These are phyloP conservation scores for Sextonia rubra DNA, from an alignment of 164 flowering plant genomes.

Conservation along the genomic window DNA sequence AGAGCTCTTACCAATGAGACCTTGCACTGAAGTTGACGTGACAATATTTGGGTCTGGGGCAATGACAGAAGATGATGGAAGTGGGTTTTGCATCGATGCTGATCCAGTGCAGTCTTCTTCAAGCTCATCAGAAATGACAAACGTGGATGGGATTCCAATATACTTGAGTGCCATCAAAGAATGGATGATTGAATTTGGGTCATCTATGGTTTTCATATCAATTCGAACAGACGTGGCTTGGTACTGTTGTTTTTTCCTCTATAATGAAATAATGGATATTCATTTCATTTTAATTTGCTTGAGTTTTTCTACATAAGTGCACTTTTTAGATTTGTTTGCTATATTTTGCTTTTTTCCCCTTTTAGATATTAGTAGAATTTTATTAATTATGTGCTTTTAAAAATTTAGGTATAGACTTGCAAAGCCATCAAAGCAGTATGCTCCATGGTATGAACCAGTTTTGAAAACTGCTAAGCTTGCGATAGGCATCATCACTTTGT, in stretches of 20 bases:
- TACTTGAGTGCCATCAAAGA: slow-evolving; percentile 90
- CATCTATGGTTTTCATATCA: slow-evolving; percentile 66
- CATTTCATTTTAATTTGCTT: neutral
- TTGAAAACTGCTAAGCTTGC: slow-evolving; percentile 70
- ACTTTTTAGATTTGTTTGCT: neutral
- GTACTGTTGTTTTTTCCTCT: slow-evolving; percentile 29
- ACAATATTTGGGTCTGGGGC: slow-evolving; percentile 84
- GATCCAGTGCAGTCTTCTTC: slow-evolving; percentile 45
- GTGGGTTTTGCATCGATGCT: slow-evolving; percentile 62
- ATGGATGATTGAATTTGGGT: slow-evolving; percentile 94
- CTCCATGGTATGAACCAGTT: slow-evolving; percentile 82
- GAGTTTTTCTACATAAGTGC: neutral
- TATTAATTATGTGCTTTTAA: neutral
- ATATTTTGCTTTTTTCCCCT: neutral
- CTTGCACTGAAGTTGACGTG: slow-evolving; percentile 79
- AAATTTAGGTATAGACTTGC: slow-evolving; percentile 88
- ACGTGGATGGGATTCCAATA: slow-evolving; percentile 67
- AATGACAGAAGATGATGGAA: slow-evolving; percentile 76
- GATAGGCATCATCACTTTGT: slow-evolving; percentile 53
- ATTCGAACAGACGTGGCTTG: slow-evolving; percentile 90
- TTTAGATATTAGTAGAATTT: neutral
- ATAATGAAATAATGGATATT: neutral
- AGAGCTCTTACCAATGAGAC: slow-evolving; percentile 91
- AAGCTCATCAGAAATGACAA: slow-evolving; percentile 33
- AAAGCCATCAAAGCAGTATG: slow-evolving; percentile 89